Conservation (phyloP, 139 green algal genomes). For the Chlorella sp. region DNA sequence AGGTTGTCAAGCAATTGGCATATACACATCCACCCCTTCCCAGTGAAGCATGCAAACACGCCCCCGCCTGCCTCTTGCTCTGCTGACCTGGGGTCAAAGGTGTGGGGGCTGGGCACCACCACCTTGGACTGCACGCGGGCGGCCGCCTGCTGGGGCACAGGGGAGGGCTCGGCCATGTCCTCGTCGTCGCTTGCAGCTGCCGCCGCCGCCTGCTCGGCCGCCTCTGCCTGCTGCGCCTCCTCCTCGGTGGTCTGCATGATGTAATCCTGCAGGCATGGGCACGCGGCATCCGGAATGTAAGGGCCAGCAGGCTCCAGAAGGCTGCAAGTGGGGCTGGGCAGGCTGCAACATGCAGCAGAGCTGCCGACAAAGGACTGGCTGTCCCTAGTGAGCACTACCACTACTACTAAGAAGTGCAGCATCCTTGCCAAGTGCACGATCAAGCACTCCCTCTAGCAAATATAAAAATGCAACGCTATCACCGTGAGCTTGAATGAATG, state of each 20-base stretch:
- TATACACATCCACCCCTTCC: background rate
- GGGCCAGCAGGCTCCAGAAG: too few relatives aligned
- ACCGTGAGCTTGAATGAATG: too few relatives aligned
- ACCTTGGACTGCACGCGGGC: slow-evolving; percentile 20
- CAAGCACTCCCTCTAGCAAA: too few relatives aligned
- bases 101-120: slow-evolving; percentile 16
- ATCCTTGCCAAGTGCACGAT: too few relatives aligned
- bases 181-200: background rate
- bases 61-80: background rate
- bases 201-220: background rate
- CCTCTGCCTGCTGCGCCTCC: background rate
- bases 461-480: too few relatives aligned
- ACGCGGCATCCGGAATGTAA: too few relatives aligned
- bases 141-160: background rate
- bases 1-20: too few relatives aligned
- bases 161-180: background rate
- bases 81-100: slow-evolving; percentile 11
- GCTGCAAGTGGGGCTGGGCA: too few relatives aligned
- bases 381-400: too few relatives aligned
- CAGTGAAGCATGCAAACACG: background rate
- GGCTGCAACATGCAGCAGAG: too few relatives aligned
- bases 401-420: background rate
- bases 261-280: background rate
- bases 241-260: background rate
- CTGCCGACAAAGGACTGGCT: too few relatives aligned